Conservation (phyloP, 2,329 filamentous ascomycete species). For the Ploettnerulaceae sp. region DNA sequence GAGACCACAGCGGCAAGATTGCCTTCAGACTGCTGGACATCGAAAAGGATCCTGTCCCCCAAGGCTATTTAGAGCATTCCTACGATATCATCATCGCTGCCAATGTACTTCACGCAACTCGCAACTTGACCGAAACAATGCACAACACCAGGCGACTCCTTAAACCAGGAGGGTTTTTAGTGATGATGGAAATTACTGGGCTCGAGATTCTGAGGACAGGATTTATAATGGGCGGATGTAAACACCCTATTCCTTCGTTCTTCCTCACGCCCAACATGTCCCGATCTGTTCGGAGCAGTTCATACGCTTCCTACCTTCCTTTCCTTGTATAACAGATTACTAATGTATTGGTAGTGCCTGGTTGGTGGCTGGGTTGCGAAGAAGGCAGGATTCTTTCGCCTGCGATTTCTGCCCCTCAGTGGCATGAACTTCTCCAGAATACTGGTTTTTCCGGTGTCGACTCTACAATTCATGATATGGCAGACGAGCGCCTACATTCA, state of each 20-base stretch:
- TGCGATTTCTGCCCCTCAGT: slow-evolving; percentile 2
- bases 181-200: too few relatives aligned
- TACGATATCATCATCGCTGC: slow-evolving; percentile 26
- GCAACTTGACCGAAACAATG: slow-evolving; percentile 24
- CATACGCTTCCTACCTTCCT: slow-evolving; percentile 25
- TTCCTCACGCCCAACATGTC: too few relatives aligned
- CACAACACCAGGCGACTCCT: slow-evolving; percentile 29
- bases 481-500: background rate
- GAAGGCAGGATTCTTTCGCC: background rate
- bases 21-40: slow-evolving; percentile 31
- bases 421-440: slow-evolving; percentile 1
- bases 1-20: slow-evolving; percentile 15
- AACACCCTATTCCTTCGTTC: too few relatives aligned
- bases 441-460: slow-evolving; percentile 7
- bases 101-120: slow-evolving; percentile 26
- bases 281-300: too few relatives aligned
- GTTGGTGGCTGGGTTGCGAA: slow-evolving; percentile 5
- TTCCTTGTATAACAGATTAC: slow-evolving; percentile 10
- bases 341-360: too few relatives aligned
- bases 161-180: slow-evolving; percentile 30
- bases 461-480: background rate
- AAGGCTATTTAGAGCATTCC: slow-evolving; percentile 14
- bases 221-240: too few relatives aligned
- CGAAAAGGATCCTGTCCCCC: slow-evolving; percentile 7
- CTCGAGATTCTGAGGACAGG: too few relatives aligned